Percentiles rank a stretch among this genome's conserved stretches.
These are phyloP conservation scores for Rhizophagus sp. DNA, from an alignment of 192 early-diverging fungal genomes.

Conservation along the genomic window DNA sequence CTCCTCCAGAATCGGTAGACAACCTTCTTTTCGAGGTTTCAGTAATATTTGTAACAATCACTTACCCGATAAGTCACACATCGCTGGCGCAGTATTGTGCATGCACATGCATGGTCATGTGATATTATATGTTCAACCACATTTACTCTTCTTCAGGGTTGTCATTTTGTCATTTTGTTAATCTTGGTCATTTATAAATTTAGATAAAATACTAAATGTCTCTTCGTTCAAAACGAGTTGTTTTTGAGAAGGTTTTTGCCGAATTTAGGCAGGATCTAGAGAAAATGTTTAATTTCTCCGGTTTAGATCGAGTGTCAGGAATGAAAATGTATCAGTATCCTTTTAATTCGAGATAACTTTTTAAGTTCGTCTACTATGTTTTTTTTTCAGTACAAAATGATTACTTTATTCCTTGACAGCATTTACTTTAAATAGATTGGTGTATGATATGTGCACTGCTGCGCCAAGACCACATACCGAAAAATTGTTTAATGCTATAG, in stretches of 20 bases:
- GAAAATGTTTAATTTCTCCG: slow-evolving; percentile 56
- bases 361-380: too few species aligned
- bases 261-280: slow-evolving; percentile 50
- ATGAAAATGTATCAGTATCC: slow-evolving; percentile 75
- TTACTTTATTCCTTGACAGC: neutral
- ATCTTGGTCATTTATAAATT: too few species aligned
- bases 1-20: too few species aligned
- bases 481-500: slow-evolving; percentile 63
- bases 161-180: too few species aligned
- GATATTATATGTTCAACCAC: too few species aligned
- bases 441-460: slow-evolving; percentile 82
- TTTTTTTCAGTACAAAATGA: neutral
- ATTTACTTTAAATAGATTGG: slow-evolving; percentile 40
- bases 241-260: slow-evolving; percentile 51
- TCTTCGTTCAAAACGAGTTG: slow-evolving; percentile 53
- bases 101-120: too few species aligned
- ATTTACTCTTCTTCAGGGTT: too few species aligned
- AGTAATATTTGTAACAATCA: too few species aligned
- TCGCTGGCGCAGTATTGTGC: too few species aligned
- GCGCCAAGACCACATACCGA: slow-evolving; percentile 70
- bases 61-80: too few species aligned
- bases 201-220: slow-evolving; percentile 38
- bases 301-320: slow-evolving; percentile 53
- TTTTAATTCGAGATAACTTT: neutral
- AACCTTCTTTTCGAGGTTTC: too few species aligned